Conservation (phyloP, 2,329 filamentous ascomycete genomes). For the Penicillium sp. region DNA sequence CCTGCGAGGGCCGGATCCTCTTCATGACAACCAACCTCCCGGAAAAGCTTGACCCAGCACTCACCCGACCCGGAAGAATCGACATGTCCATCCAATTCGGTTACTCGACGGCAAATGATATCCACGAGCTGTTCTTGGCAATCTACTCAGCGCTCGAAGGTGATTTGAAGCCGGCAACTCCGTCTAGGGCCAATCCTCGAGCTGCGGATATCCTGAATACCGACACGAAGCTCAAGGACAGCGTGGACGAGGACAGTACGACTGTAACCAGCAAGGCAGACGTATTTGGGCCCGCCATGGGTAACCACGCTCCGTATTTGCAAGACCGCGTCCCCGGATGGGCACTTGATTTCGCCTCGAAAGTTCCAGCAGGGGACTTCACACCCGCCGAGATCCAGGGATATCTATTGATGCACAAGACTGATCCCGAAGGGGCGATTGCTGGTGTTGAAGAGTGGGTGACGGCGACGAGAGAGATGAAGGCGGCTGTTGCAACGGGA, state of each 20-base stretch:
- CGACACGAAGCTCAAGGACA: no score
- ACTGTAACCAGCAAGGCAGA: no score
- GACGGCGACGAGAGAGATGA: slow-evolving; percentile 30
- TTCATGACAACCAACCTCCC: slow-evolving; percentile 76
- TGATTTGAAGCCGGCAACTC: slow-evolving; percentile 21
- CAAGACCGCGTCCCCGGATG: slow-evolving; percentile 29
- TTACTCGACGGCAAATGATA: slow-evolving; percentile 40
- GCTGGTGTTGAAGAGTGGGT: slow-evolving; percentile 38
- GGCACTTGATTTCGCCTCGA: slow-evolving; percentile 37
- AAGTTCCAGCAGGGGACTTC: slow-evolving; percentile 40
- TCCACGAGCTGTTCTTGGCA: slow-evolving; percentile 46
- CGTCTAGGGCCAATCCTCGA: no score
- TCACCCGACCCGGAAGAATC: slow-evolving; percentile 70
- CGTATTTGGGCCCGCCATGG: no score
- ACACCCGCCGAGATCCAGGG: slow-evolving; percentile 49
- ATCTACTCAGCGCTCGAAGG: slow-evolving; percentile 42
- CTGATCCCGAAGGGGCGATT: slow-evolving; percentile 38
- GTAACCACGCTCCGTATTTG: slow-evolving; percentile 11
- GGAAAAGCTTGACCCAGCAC: slow-evolving; percentile 66
- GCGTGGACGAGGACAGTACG: no score
- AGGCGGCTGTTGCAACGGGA: slow-evolving; percentile 2
- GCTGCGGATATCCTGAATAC: no score
- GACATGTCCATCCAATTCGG: slow-evolving; percentile 67
- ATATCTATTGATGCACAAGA: slow-evolving; percentile 44
- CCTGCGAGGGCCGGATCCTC: slow-evolving; percentile 71